A percentile compares a stretch with the other conserved stretches of the same genome.
These are phyloP conservation scores for Chytridium lagenaria DNA, from an alignment of 371 early-diverging fungal species.

Conservation along the genomic window DNA sequence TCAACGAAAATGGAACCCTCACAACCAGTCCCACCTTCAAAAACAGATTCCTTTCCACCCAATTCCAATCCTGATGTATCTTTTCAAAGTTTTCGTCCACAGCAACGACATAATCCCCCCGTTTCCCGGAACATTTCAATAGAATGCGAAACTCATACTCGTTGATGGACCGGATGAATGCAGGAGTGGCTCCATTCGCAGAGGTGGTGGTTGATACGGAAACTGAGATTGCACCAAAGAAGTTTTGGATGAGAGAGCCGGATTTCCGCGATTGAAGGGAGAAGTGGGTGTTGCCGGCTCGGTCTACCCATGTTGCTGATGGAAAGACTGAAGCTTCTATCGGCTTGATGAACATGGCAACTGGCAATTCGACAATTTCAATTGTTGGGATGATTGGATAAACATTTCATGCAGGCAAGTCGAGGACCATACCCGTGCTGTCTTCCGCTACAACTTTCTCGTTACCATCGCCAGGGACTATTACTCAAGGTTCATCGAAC, in stretches of 20 bases:
- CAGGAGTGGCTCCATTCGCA: conserved; percentile 19
- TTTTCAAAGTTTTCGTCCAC: conserved; percentile 58
- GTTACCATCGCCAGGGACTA: no score
- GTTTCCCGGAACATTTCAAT: conserved; percentile 36
- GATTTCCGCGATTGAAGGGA: conserved; percentile 49
- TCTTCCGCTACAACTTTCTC: no score
- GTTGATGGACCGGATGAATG: conserved; percentile 36
- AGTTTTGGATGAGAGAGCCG: conserved; percentile 33
- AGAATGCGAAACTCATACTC: conserved; percentile 56
- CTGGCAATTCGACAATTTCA: background rate
- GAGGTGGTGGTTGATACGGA: background rate
- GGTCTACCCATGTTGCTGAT: conserved; percentile 47
- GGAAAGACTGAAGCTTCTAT: conserved; percentile 42
- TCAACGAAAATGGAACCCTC: background rate
- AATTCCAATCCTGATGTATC: conserved; percentile 63
- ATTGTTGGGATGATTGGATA: no score
- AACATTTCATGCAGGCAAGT: no score
- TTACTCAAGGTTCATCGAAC: no score
- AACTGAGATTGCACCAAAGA: conserved; percentile 16
- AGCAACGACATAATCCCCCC: conserved; percentile 52
- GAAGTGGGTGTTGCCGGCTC: conserved; percentile 60
- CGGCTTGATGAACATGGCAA: conserved; percentile 54
- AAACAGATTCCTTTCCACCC: conserved; percentile 58
- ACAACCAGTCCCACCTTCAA: conserved; percentile 42
- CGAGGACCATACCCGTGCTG: no score